Evolutionary conservation across 2,329 filamentous ascomycete genomes (phyloP), one percentile per base, ranked within the genome.

Genomic region (Truncatella angustata): DNA sequence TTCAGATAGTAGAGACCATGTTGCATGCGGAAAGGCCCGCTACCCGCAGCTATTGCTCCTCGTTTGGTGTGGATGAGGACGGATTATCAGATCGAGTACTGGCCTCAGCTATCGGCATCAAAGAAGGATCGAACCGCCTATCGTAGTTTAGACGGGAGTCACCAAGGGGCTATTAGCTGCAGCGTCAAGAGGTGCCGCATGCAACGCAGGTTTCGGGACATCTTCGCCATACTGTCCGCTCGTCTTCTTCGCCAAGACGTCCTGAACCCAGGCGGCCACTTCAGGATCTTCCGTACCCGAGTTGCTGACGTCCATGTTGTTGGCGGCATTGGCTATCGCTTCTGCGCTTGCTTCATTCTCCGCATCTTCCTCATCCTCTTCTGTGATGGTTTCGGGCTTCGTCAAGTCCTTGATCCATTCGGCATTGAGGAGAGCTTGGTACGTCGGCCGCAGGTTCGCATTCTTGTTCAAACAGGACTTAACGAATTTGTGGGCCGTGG

Each of bases 381-480:
- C 65, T 44, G 64, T 52, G 56, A 70, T 66, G 35, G 66, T 64
- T 62, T 84, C 79, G 2, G 90, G 90, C 60, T 91, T 88, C 57
- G 86, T 82, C 34, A 96, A 76, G 1, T 83, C 78, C 7, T 84
- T 80, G 4, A 99, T 79, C 94, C 94, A 99, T 24, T 90, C 85
- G 66, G 97, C 93, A 62, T 90, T 85, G 10, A 99, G 79, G 4
- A 99, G 81, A 78, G 90, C 91, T 48, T 87, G 84, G 67, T 99
- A 99, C 0, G 89, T 94, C n/a, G 92, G 93, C n/a, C 94, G 85
- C 54, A 95, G 82, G 60, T 90, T 89, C 7, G 94, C 90, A 20
- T 90, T 88, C 70, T 99, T 99, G 76, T 97, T 91, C 43, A 99
- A 78, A 68, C 94, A 97, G 40, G 87, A 87, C 35, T 82, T 80